Conservation (phyloP, 2,329 filamentous ascomycete genomes). For the Cercospora janseana region DNA sequence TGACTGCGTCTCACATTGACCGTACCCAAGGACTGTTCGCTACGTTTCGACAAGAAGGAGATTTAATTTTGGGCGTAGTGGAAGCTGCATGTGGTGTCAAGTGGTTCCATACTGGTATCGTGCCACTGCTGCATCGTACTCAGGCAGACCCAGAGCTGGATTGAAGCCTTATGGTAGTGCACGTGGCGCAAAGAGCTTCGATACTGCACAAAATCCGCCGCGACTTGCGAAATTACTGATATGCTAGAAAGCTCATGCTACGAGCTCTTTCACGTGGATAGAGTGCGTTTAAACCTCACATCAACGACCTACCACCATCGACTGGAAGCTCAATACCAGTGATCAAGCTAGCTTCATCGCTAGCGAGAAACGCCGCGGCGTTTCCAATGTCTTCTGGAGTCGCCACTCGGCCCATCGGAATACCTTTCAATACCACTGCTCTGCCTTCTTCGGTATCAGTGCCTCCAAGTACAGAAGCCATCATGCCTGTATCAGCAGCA, state of each 20-base stretch:
- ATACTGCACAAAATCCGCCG: too few species aligned
- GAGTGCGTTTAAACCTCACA: constrained; percentile 5
- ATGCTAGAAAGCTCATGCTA: too few species aligned
- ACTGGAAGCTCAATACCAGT: constrained; percentile 33
- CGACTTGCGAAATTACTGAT: too few species aligned
- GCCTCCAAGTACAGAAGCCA: constrained; percentile 28
- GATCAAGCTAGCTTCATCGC: constrained; percentile 33
- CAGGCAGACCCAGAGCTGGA: too few species aligned
- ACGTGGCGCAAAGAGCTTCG: background rate
- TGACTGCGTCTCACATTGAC: too few species aligned
- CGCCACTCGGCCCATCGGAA: constrained; percentile 32
- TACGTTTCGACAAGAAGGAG: too few species aligned
- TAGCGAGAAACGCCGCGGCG: constrained; percentile 32
- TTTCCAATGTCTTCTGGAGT: constrained; percentile 30
- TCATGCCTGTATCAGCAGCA: constrained; percentile 34
- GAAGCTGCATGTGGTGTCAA: too few species aligned
- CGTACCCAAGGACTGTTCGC: too few species aligned
- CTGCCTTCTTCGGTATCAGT: constrained; percentile 22
- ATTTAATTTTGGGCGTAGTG: too few species aligned
- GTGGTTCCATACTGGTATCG: too few species aligned
- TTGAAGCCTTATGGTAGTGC: background rate
- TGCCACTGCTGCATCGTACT: too few species aligned
- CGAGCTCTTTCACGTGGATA: too few species aligned
- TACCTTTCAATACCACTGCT: constrained; percentile 25
- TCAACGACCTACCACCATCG: constrained; percentile 34